Percentiles rank a stretch among this genome's conserved stretches.
Evolutionary conservation across 768 basidiomycete genomes (phyloP).

Genomic region (Leucocoprinus sp.): DNA sequence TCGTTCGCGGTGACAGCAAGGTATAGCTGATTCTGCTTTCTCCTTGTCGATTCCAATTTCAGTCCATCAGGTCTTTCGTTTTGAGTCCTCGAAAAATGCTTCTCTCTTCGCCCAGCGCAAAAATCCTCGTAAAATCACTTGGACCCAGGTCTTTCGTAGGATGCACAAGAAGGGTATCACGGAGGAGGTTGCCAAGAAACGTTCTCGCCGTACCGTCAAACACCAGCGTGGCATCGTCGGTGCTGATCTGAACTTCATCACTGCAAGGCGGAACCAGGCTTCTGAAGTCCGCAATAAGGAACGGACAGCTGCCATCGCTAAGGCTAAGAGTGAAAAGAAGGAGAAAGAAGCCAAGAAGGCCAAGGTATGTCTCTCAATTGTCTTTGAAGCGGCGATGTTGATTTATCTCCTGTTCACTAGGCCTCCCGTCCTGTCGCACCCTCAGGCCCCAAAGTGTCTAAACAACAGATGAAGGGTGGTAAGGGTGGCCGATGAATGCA

Average conservation of each 20-base stretch:
- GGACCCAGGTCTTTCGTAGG: conserved; percentile 89
- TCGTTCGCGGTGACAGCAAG: conserved; percentile 95
- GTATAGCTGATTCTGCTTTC: conserved; percentile 27
- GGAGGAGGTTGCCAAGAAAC: conserved; percentile 99
- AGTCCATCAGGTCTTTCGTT: conserved; percentile 81
- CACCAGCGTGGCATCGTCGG: conserved; percentile 98
- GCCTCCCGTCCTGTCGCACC: conserved; percentile 46
- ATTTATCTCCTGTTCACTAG: conserved; percentile 25
- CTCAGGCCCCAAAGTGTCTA: conserved; percentile 78
- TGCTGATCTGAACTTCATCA: conserved; percentile 86
- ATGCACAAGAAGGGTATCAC: conserved; percentile 99
- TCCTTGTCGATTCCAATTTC: background rate
- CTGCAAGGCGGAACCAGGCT: conserved; percentile 89
- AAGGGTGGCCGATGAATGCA: conserved; percentile 61
- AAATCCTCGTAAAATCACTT: conserved; percentile 99
- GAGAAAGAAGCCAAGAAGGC: conserved; percentile 89
- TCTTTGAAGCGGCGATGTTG: conserved; percentile 1
- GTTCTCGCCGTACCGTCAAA: conserved; percentile 93
- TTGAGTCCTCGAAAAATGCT: conserved; percentile 84
- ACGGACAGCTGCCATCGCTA: conserved; percentile 78
- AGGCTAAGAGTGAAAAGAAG: conserved; percentile 96
- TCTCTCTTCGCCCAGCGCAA: conserved; percentile 99
- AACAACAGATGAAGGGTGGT: conserved; percentile 94
- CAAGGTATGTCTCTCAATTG: conserved; percentile 43
- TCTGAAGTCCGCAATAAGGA: conserved; percentile 74